These are phyloP conservation scores for Ottelia alismoides DNA, from an alignment of 106 monocot species.

Conservation along the genomic window DNA sequence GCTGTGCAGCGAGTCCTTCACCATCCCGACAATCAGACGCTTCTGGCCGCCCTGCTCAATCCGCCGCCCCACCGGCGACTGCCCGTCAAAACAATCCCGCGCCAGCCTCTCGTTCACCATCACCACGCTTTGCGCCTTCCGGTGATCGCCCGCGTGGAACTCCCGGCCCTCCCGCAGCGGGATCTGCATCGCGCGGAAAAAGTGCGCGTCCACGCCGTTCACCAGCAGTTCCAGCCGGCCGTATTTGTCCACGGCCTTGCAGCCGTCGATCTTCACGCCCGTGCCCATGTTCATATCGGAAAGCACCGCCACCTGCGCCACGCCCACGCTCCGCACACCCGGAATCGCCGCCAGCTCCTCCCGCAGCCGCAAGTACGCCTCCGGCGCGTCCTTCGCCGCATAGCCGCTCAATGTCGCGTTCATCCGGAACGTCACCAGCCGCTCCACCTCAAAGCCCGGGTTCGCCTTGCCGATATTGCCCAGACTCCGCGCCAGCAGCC, in stretches of 20 bases:
- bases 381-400: background rate
- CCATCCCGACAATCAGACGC: background rate
- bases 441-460: background rate
- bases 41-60: background rate
- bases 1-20: background rate
- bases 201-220: no score
- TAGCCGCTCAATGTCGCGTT: background rate
- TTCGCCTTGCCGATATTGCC: background rate
- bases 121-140: background rate
- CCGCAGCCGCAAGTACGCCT: background rate
- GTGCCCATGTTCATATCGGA: background rate
- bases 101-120: background rate
- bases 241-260: background rate
- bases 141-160: no score
- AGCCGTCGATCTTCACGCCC: background rate
- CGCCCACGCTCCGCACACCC: background rate
- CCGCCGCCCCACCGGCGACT: background rate
- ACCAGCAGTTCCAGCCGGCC: background rate
- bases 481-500: background rate
- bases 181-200: no score
- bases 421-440: background rate
- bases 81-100: background rate
- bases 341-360: no score
- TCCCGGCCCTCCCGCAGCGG: background rate
- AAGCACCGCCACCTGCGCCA: no score